Conservation (phyloP, 805 yeast genomes). For the Kluyveromyces dobzhanskii region DNA sequence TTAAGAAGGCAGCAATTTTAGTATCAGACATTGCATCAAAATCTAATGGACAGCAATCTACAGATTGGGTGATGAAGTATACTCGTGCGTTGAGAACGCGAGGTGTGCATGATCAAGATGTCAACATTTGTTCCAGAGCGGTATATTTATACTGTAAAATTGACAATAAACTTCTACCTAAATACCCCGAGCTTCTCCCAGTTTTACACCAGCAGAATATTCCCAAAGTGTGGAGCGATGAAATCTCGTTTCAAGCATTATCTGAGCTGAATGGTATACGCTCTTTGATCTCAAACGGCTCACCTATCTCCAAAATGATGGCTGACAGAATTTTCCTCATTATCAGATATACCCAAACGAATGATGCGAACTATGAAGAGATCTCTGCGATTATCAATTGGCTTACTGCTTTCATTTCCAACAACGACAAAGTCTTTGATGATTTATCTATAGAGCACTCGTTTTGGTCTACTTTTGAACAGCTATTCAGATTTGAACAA, state of each 20-base stretch:
- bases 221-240: slow-evolving; percentile 32
- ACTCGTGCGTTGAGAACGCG: background rate
- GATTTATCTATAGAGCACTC: background rate
- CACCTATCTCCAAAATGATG: background rate
- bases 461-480: slow-evolving; percentile 12
- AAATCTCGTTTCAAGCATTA: slow-evolving; percentile 18
- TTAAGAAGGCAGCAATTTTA: slow-evolving; percentile 8
- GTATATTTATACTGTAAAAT: background rate
- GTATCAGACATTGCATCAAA: background rate
- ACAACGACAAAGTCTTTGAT: slow-evolving; percentile 1
- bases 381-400: slow-evolving; percentile 12
- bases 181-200: slow-evolving; percentile 24
- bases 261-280: slow-evolving; percentile 6
- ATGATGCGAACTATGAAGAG: slow-evolving; percentile 16
- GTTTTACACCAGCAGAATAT: slow-evolving; percentile 34
- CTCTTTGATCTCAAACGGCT: slow-evolving; percentile 11
- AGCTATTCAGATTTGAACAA: slow-evolving; percentile 12
- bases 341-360: background rate
- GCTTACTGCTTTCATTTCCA: slow-evolving; percentile 8
- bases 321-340: slow-evolving; percentile 1
- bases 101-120: background rate
- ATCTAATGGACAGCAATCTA: background rate
- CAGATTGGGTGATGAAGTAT: background rate
- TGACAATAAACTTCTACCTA: background rate
- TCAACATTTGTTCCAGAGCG: background rate